These are phyloP conservation scores for Spirogloea muscicola DNA, from an alignment of 139 green algal species.

Conservation along the genomic window DNA sequence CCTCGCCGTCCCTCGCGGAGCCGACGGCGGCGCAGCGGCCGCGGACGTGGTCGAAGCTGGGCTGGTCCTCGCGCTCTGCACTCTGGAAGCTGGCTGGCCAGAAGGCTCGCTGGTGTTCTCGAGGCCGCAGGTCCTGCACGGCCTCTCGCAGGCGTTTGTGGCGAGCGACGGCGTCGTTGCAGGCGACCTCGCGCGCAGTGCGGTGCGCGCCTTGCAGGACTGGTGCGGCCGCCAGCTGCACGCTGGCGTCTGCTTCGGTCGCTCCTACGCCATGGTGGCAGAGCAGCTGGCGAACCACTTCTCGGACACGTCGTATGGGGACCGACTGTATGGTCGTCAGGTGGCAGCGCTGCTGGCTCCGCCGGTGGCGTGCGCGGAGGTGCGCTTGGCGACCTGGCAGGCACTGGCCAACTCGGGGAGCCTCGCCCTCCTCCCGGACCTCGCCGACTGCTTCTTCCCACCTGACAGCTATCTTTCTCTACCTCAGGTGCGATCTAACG, in stretches of 20 bases:
- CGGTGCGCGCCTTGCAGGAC: background rate
- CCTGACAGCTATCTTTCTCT: background rate
- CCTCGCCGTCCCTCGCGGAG: too few relatives aligned
- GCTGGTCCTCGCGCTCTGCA: too few relatives aligned
- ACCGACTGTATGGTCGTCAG: constrained; percentile 24
- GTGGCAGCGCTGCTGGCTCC: constrained; percentile 3
- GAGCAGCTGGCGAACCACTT: constrained; percentile 14
- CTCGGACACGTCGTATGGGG: constrained; percentile 7
- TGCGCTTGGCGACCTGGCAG: background rate
- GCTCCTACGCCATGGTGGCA: background rate
- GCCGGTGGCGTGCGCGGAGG: background rate
- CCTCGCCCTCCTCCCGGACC: background rate
- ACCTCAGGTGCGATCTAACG: too few relatives aligned
- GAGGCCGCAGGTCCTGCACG: background rate
- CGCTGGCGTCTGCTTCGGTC: background rate
- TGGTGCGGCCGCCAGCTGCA: background rate
- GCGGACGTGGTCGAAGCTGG: too few relatives aligned
- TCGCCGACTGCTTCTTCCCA: background rate
- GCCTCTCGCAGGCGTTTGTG: constrained; percentile 10
- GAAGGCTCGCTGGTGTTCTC: too few relatives aligned
- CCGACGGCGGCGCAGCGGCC: too few relatives aligned
- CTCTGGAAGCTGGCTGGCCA: too few relatives aligned
- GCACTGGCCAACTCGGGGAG: background rate
- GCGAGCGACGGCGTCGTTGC: background rate
- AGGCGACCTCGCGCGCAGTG: background rate